A percentile compares a stretch with the other conserved stretches of the same genome.
phyloP scores from a whole-genome alignment of 192 early-diverging fungal species.

The Entomortierella parvispora region DNA sequence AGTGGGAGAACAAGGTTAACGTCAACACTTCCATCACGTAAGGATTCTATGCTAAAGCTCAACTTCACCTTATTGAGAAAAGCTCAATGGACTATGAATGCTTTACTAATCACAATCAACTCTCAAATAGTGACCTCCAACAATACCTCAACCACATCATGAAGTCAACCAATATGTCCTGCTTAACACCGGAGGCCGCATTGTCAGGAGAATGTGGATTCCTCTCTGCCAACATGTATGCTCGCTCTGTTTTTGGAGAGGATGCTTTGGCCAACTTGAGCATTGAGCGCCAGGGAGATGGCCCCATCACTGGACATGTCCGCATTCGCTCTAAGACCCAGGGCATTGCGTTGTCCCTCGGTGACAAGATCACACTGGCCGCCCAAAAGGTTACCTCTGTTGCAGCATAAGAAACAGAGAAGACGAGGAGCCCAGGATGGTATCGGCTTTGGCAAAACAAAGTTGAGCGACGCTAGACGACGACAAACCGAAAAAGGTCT shows the following conservation, averaged over 20 bases:
- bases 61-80: neutral
- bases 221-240: slow-evolving; percentile 97
- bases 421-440: neutral
- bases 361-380: slow-evolving; percentile 80
- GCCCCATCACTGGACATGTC: slow-evolving; percentile 93
- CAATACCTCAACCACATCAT: slow-evolving; percentile 93
- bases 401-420: slow-evolving; percentile 13
- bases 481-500: neutral
- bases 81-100: neutral
- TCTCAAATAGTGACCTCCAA: slow-evolving; percentile 76
- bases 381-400: slow-evolving; percentile 56
- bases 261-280: slow-evolving; percentile 98
- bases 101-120: neutral
- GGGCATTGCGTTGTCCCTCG: slow-evolving; percentile 95
- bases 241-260: slow-evolving; percentile 96
- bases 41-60: slow-evolving; percentile 16
- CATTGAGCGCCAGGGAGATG: slow-evolving; percentile 81
- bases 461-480: neutral
- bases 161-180: slow-evolving; percentile 98
- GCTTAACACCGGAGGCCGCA: slow-evolving; percentile 93
- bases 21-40: slow-evolving; percentile 93
- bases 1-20: slow-evolving; percentile 99
- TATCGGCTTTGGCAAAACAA: neutral
- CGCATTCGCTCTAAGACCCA: slow-evolving; percentile 98
- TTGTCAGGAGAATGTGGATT: slow-evolving; percentile 96